Base-by-base conservation (phyloP, 305 asterid species). In the Withania somnifera region DNA sequence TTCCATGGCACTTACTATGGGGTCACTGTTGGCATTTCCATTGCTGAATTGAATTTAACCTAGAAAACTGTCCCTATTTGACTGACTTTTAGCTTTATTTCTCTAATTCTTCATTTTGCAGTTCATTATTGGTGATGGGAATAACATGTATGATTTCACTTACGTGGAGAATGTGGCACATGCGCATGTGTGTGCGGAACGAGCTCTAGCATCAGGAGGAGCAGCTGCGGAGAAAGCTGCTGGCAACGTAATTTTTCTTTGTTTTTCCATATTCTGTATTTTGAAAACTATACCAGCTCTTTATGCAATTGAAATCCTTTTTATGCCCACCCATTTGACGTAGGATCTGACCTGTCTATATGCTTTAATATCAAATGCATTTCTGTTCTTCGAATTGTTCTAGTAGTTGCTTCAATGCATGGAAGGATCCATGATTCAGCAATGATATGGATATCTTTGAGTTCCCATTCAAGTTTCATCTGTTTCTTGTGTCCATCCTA, bases 111-210 rank as follows among this genome's bases (percentile, higher is more conserved):
- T 50, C 50, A 40, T 69, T 69, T 77, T 80, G 42, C 92, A 95
- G 99, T 95, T 92, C 90, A 93, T 95, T 81, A 93, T 95, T 81
- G 99, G 99, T 40, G 89, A 91, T 84, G 99, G 98, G 75, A 92
- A 90, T 90, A 95, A 95, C 86, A 73, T 89, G 91, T 94, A 93
- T 79, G 99, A 95, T 86, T 95, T 93, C 86, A 95, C 99, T 32
- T 94, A 95, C 53, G 99, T 94, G 57, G 99, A 92, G 91, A 95
- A 94, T 88, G 99, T 94, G 79, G 99, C 95, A 83, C 99, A 95
- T 90, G 99, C 98, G 79, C 99, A 95, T 79, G 84, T 95, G 80
- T 95, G 99, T 86, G 99, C 98, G 15, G 99, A 95, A 85, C 90
- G 97, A 87, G 99, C 98, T 53, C 87, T 94, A 87, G 98, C 99